A percentile compares a stretch with the other conserved stretches of the same genome.
Conservation (phyloP, 2,329 filamentous ascomycete species). For the Aspergillus aculeatus region DNA sequence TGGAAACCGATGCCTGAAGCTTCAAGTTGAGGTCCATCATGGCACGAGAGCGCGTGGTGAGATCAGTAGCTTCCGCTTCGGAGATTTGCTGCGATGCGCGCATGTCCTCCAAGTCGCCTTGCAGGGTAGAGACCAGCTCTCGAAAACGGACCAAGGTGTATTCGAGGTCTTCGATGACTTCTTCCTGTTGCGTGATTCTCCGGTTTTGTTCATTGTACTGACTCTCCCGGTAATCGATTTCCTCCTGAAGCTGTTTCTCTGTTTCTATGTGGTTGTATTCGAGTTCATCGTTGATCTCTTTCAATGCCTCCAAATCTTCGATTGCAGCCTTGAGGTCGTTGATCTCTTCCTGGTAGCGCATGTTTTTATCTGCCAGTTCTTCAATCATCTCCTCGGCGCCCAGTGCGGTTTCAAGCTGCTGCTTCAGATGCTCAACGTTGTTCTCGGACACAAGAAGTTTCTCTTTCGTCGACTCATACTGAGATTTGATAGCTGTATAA, state of each 20-base stretch:
- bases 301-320: conserved; percentile 82
- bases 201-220: conserved; percentile 79
- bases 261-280: conserved; percentile 91
- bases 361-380: conserved; percentile 82
- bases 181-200: conserved; percentile 72
- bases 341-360: conserved; percentile 77
- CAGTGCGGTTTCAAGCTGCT: conserved; percentile 85
- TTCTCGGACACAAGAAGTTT: conserved; percentile 71
- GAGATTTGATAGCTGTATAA: conserved; percentile 63
- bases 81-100: conserved; percentile 87
- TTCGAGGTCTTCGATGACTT: conserved; percentile 80
- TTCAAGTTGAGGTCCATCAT: conserved; percentile 98
- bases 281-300: conserved; percentile 91
- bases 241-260: conserved; percentile 90
- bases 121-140: conserved; percentile 80
- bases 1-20: conserved; percentile 82
- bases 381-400: conserved; percentile 93
- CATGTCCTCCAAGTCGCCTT: conserved; percentile 87
- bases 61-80: conserved; percentile 86
- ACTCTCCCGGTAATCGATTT: conserved; percentile 83
- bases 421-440: conserved; percentile 78
- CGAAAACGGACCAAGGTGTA: conserved; percentile 87
- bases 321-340: conserved; percentile 78
- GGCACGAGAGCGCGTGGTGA: conserved; percentile 81
- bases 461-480: conserved; percentile 69